Evolutionary conservation across 2,329 filamentous ascomycete genomes (phyloP), one percentile per base, ranked within the genome.

Genomic region (Sodiomyces alkalinus): DNA sequence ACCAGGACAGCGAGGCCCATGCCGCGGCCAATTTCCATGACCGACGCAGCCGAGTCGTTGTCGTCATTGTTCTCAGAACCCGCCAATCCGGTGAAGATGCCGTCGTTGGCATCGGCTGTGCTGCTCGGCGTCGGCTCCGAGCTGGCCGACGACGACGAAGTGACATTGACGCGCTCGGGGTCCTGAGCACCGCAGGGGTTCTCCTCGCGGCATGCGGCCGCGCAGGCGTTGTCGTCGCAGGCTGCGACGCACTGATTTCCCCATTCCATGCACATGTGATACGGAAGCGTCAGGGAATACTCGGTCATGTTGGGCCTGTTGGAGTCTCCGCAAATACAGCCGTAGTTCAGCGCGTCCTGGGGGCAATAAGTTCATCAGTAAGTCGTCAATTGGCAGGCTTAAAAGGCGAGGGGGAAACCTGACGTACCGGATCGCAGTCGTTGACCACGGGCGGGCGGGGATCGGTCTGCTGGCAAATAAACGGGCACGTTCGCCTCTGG

Each of bases 231-330:
- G 27, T 45, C 33, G 19, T 52, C 56, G 52, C 79, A 85, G 33
- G 36, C 51, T 3, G 39, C 45, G 9, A 78, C 72, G 48, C 78
- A 83, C 52, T 82, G 68, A 48, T 58, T 71, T 41, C 70, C 75
- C 64, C 67, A 82, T 53, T 78, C 64, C 26, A 63, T 64, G 65
- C 80, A 90, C 42, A 74, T 64, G 56, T 74, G 81, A 64, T 72
- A 87, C 19, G 81, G 80, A 16, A 90, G 60, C 2, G 80, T 86
- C 41, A 82, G 64, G 13, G 74, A 76, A 64, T 78, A 90, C 53
- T 86, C 66, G 44, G 75, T 71, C 27, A 81, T 55, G 54, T 86
- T 85, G 40, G 80, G 80, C 29, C 65, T 55, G 36, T 64, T 48
- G 47, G 69, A 67, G 46, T 78, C 63, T 37, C 64, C 62, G 58